Evolutionary conservation across 2,329 filamentous ascomycete genomes (phyloP).

Genomic region (Pseudocercospora macadamiae): DNA sequence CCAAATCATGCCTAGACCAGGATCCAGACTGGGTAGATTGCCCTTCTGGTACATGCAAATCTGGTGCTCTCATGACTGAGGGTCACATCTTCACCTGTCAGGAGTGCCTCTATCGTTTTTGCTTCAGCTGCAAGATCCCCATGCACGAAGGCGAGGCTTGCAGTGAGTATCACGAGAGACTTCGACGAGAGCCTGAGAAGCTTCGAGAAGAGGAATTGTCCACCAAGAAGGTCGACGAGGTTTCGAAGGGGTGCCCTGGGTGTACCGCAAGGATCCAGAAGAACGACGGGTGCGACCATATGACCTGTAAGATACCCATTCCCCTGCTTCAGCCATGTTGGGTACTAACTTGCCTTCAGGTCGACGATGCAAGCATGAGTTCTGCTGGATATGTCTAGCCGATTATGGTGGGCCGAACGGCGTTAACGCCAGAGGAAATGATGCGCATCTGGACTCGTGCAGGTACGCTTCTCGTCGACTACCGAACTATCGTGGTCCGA

Average conservation of each 20-base stretch:
- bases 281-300: slow-evolving; percentile 9
- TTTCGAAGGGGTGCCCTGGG: slow-evolving; percentile 21
- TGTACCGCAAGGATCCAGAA: slow-evolving; percentile 9
- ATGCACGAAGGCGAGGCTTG: slow-evolving; percentile 17
- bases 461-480: background rate
- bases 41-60: slow-evolving; percentile 5
- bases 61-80: slow-evolving; percentile 4
- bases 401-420: background rate
- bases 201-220: slow-evolving; percentile 6
- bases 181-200: slow-evolving; percentile 3
- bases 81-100: slow-evolving; percentile 18
- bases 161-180: background rate
- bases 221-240: background rate
- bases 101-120: slow-evolving; percentile 9
- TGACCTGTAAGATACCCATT: slow-evolving; percentile 17
- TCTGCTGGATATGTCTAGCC: slow-evolving; percentile 23
- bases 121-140: slow-evolving; percentile 10
- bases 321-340: no score
- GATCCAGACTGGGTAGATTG: slow-evolving; percentile 11
- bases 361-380: slow-evolving; percentile 18
- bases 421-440: background rate
- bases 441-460: background rate
- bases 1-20: slow-evolving; percentile 1
- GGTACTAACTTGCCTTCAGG: no score
- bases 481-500: background rate